Conservation (phyloP, 1,284 basidiomycete species). For the Heterobasidion parviporum region DNA sequence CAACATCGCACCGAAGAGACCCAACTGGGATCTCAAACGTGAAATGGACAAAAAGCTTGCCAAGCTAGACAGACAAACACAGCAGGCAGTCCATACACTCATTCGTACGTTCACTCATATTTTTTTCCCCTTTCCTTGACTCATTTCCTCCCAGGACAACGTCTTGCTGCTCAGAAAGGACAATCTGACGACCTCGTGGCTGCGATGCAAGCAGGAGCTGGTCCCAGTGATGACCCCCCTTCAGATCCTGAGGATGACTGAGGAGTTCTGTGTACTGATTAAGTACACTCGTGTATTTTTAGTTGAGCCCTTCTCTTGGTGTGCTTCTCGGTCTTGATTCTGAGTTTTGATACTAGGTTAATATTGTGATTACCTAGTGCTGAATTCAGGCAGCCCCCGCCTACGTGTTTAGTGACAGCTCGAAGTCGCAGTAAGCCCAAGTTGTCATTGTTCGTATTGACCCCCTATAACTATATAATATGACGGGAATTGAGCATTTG, state of each 20-base stretch:
- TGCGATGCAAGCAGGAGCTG: conserved; percentile 63
- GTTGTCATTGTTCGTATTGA: not conserved
- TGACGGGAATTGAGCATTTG: conserved; percentile 47
- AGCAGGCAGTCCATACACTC: conserved; percentile 86
- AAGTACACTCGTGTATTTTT: conserved; percentile 1
- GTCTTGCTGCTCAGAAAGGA: conserved; percentile 69
- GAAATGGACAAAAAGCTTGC: conserved; percentile 87
- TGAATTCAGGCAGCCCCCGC: too few species aligned
- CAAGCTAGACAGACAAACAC: conserved; percentile 85
- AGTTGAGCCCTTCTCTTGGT: not conserved
- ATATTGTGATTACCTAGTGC: too few species aligned
- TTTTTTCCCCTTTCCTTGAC: conserved; percentile 10
- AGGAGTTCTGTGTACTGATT: conserved; percentile 18
- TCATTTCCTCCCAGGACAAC: conserved; percentile 46
- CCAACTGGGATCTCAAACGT: conserved; percentile 96
- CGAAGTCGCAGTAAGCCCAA: too few species aligned
- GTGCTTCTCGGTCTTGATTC: too few species aligned
- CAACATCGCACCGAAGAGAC: conserved; percentile 93
- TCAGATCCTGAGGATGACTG: conserved; percentile 33
- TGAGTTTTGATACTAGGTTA: not conserved
- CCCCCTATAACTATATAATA: conserved; percentile 19
- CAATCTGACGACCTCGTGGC: conserved; percentile 68
- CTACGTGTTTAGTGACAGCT: too few species aligned
- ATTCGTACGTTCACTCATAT: conserved; percentile 59
- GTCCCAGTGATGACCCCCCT: conserved; percentile 18